Base-by-base conservation (phyloP, 257 asterid genomes). In the Oldenlandia corymbosa region DNA sequence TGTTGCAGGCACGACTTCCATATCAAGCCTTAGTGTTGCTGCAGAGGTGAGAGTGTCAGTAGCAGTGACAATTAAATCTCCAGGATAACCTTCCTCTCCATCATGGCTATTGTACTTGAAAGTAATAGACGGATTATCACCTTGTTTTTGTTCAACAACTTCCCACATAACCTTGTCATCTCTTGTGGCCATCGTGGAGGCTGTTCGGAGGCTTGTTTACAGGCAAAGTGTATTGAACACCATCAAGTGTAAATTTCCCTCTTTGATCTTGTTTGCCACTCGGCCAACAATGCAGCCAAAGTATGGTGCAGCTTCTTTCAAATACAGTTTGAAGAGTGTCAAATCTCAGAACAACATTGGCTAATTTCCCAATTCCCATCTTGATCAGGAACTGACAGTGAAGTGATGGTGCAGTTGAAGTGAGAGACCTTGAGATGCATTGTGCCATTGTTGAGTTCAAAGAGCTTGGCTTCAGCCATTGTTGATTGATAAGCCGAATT, bases 1-100 rank as follows among this genome's bases (percentile, higher is more conserved):
- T n/a, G n/a, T 79, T 76, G 66, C 73, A 3, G 94, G 90, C 46
- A 84, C 78, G 5, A 95, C 97, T 77, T 81, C 97, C 99, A 93
- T 93, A 81, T 93, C 96, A 5, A 93, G 99, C 68, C 88, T 80
- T 88, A 90, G 60, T 39, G 95, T 73, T 1, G 95, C 84, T 67
- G 83, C 86, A 28, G 93, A 80, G 31, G 84, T 72, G 45, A 93
- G 96, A 0, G 95, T 81, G 53, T 93, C 88, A 0, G 93, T 84
- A 5, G 93, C 97, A 0, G 83, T 83, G 61, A 90, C 70, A 17
- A 82, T 68, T 69, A 93, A 89, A 72, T 84, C 85, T 1, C 99
- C 99, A 4, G 97, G 99, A 69, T 85, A 93, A 77, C 99, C 99
- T 90, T 93, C 99, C 78, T 93, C 99, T 52, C 96, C 95, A 68